phyloP scores from a whole-genome alignment of 75 land plant genomes.

The Sequoia sempervirens region DNA sequence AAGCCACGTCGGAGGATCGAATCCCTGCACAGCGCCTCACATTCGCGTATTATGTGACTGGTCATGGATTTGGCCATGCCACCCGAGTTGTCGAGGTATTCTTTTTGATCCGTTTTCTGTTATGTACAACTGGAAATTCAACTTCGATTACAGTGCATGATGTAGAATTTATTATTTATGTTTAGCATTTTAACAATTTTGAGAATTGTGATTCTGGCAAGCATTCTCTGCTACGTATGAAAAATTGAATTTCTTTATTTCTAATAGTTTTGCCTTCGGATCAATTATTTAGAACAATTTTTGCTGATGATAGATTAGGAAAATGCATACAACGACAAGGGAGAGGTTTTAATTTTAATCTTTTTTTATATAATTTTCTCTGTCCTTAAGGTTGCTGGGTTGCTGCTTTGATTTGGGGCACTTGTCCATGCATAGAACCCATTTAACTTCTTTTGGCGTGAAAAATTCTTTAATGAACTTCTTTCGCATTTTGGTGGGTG shows the following conservation, averaged over 20 bases:
- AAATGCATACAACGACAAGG: not conserved
- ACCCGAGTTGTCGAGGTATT: constrained; percentile 96
- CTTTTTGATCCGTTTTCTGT: not conserved
- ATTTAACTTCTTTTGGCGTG: not conserved
- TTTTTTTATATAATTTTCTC: no score
- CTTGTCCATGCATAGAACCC: not conserved
- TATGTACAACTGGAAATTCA: not conserved
- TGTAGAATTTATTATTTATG: no score
- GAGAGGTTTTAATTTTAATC: no score
- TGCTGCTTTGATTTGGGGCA: not conserved
- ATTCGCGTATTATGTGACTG: constrained; percentile 94
- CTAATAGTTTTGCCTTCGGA: not conserved
- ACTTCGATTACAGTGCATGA: not conserved
- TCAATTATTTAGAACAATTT: not conserved
- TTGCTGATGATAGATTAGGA: not conserved
- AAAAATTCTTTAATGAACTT: no score
- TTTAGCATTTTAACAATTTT: not conserved
- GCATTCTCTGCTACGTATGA: not conserved
- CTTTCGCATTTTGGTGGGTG: no score
- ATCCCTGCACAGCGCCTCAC: constrained; percentile 35
- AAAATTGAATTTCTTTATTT: not conserved
- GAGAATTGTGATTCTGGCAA: not conserved
- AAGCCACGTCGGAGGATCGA: constrained; percentile 6
- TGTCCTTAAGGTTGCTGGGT: not conserved
- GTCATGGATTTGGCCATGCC: constrained; percentile 99